Evolutionary conservation across 2,329 filamentous ascomycete genomes (phyloP), one percentile per base, ranked within the genome.

Genomic region (Fusarium sp.): DNA sequence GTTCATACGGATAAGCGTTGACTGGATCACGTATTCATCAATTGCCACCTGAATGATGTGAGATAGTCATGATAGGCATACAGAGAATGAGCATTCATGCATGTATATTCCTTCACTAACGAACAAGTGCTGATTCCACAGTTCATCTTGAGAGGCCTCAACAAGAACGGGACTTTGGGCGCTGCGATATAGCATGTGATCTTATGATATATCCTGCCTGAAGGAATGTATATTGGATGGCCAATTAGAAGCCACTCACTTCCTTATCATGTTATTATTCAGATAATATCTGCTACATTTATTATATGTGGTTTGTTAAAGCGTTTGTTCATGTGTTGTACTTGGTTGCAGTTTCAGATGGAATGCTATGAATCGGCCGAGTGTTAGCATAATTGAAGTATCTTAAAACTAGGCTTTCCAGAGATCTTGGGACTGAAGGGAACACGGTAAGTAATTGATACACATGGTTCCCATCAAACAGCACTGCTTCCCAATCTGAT

Each of bases 111-210:
- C 30, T 25, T 52, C 34, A n/a, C 34, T n/a, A 43, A 42, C 29
- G 58, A 50, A 50, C 57, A 68, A 54, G 68, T 73, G 70, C 70
- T 63, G 50, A 70, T 70, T 50, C 40, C 30, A 15, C 24, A n/a
- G 54, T 40, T 25, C 66, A 67, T 51, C 11, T 32, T 34, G 27
- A 57, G 43, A 27, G 53, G 51, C 49, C 15, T 53, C 6, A 45
- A 25, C 20, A 29, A 16, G 40, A 59, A 34, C 27, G 45, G 29
- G 49, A 59, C 30, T 34, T 22, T n/a, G n/a, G 30, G 14, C 24
- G 14, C n/a, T 45, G 30, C 32, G 24, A 32, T 45, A 25, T 40
- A n/a, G 27, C 30, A 52, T 47, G 45, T 43, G 46, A 65, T 30
- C 12, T 25, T 45, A 44, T 30, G n/a, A 18, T 46, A 22, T 46